Conservation (phyloP, 2,329 filamentous ascomycete genomes). For the Blumeriella jaapii region DNA sequence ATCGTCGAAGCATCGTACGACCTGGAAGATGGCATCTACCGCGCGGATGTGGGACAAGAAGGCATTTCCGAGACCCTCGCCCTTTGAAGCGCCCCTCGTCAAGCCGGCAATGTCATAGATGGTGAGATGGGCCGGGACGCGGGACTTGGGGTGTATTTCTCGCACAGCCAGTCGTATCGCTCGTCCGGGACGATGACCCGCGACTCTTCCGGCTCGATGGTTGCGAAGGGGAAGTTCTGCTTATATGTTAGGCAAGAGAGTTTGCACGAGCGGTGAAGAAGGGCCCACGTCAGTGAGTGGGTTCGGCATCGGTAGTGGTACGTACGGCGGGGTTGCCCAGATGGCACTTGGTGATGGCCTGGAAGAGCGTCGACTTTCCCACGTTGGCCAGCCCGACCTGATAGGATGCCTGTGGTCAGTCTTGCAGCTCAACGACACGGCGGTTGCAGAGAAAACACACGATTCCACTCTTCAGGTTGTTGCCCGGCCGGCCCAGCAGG, state of each 20-base stretch:
- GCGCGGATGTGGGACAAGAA: slow-evolving; percentile 98
- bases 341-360: slow-evolving; percentile 95
- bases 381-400: slow-evolving; percentile 98
- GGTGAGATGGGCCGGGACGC: slow-evolving; percentile 93
- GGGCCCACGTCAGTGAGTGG: too few species aligned
- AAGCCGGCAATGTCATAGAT: slow-evolving; percentile 98
- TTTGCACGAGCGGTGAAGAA: slow-evolving; percentile 11
- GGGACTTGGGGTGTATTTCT: slow-evolving; percentile 95
- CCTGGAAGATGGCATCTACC: slow-evolving; percentile 95
- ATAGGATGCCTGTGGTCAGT: slow-evolving; percentile 11
- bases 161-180: slow-evolving; percentile 87
- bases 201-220: slow-evolving; percentile 96
- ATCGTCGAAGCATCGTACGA: slow-evolving; percentile 95
- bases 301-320: slow-evolving; percentile 28
- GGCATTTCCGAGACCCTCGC: slow-evolving; percentile 91
- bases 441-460: slow-evolving; percentile 56
- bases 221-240: slow-evolving; percentile 98
- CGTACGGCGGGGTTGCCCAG: slow-evolving; percentile 92
- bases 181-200: slow-evolving; percentile 95
- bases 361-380: slow-evolving; percentile 98
- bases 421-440: slow-evolving; percentile 6
- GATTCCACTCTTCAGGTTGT: slow-evolving; percentile 99
- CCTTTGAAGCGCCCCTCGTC: slow-evolving; percentile 89
- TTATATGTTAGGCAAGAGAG: too few species aligned
- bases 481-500: slow-evolving; percentile 87